phyloP scores from a whole-genome alignment of 805 yeast genomes.

The Naumovozyma baii region DNA sequence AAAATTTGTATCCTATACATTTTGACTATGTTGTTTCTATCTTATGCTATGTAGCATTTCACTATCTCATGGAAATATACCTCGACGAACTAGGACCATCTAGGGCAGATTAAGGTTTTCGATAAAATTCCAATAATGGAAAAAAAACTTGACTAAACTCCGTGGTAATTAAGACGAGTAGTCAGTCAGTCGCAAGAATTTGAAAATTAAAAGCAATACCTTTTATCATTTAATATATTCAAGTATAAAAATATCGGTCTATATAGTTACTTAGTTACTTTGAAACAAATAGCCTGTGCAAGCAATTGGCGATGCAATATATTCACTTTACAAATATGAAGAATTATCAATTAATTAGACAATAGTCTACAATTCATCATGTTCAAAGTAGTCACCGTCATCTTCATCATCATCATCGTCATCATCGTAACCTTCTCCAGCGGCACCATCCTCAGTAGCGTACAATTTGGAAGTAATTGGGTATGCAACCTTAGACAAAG shows the following conservation, averaged over 20 bases:
- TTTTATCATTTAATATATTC: no score
- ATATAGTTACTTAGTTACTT: no score
- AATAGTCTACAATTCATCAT: constrained; percentile 50
- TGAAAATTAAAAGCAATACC: no score
- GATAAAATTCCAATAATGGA: no score
- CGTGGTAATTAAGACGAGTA: no score
- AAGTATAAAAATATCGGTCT: no score
- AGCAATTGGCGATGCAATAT: neutral
- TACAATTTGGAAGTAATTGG: constrained; percentile 89
- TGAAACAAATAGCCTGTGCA: neutral
- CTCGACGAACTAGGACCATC: no score
- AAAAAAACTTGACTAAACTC: no score
- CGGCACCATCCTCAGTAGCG: constrained; percentile 44
- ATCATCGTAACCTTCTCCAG: constrained; percentile 35
- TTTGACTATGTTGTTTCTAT: neutral
- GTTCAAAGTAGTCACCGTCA: constrained; percentile 49
- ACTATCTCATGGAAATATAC: no score
- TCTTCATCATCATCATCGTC: constrained; percentile 47
- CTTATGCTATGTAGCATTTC: no score
- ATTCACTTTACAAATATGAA: neutral
- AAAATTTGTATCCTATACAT: neutral
- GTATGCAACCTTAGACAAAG: constrained; percentile 70
- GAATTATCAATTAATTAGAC: neutral
- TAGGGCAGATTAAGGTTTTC: no score
- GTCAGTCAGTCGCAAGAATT: no score